Percentiles rank a stretch among this genome's conserved stretches.
Conservation (phyloP, 169 alveolate species). For the Plasmodium gonderi region DNA sequence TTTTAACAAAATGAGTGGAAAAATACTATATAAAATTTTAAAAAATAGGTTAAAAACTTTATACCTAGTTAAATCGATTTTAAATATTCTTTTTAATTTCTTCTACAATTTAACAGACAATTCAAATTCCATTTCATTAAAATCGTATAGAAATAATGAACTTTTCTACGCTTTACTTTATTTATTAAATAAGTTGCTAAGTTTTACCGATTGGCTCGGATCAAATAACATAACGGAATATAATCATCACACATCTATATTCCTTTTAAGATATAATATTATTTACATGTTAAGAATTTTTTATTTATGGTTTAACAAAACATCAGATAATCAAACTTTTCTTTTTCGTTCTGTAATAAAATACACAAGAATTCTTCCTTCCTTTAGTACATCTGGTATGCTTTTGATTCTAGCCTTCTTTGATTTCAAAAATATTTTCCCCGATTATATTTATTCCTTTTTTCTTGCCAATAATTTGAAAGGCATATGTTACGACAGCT, state of each 20-base stretch:
- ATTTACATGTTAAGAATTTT: conserved; percentile 66
- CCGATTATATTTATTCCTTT: conserved; percentile 50
- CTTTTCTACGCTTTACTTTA: conserved; percentile 42
- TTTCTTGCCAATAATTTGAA: conserved; percentile 49
- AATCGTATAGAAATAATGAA: conserved; percentile 62
- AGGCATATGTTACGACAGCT: conserved; percentile 41
- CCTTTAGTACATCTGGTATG: conserved; percentile 66
- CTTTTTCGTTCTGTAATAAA: conserved; percentile 51
- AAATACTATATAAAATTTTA: conserved; percentile 30
- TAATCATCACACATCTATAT: conserved; percentile 73
- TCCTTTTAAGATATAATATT: conserved; percentile 46
- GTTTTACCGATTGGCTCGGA: conserved; percentile 74
- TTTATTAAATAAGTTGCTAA: conserved; percentile 51
- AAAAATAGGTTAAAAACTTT: conserved; percentile 35
- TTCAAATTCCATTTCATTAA: conserved; percentile 18
- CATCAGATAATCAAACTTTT: conserved; percentile 70
- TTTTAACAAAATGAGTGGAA: conserved; percentile 67
- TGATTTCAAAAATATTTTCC: conserved; percentile 55
- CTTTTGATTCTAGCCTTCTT: conserved; percentile 29
- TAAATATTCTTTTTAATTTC: conserved; percentile 59
- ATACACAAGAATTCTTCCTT: conserved; percentile 67
- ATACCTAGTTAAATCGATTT: conserved; percentile 33
- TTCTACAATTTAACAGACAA: conserved; percentile 59
- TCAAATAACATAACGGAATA: conserved; percentile 69
- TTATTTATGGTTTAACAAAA: conserved; percentile 64